Base-by-base conservation (phyloP, 2,329 filamentous ascomycete genomes). In the Colletotrichum karsti region DNA sequence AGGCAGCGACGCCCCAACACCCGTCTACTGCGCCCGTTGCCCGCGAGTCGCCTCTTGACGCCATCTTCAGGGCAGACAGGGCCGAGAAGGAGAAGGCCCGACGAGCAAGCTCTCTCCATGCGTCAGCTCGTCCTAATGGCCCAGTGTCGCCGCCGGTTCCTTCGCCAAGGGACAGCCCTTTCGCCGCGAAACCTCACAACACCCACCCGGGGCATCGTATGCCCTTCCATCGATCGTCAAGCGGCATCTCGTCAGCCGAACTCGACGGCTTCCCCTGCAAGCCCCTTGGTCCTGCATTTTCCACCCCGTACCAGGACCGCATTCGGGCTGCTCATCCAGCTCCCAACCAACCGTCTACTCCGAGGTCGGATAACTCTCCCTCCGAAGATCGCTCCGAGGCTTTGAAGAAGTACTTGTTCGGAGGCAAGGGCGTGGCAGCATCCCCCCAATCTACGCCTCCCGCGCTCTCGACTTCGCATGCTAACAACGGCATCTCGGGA, bases 1-100 rank as follows among this genome's bases (percentile, higher is more conserved):
- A 86, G 74, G 85, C 86, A 42, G 80, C 81, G 2, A 84, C 84
- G 6, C 79, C 83, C 73, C 80, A 75, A 73, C 78, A 75, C 71
- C 80, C 73, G 67, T 78, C 62, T 69, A 59, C 60, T 75, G 72
- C 74, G 65, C 72, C 73, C 60, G 64, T 72, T 58, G 63, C 77
- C 59, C 71, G 90, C 67, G 88, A 93, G 69, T 97, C 94, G 10
- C 94, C 95, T 1, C 84, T 98, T 5, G 95, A 98, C 74, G 87
- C 97, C 70, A 91, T 98, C 76, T 98, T 98, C 83, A 91, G 92
- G 69, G 94, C 94, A 35, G 93, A 97, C 73, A 89, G 92, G 55
- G 91, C 93, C 69, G 93, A 96, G 78, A 92, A 90, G 75, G 90
- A 90, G 59, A 85, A 86, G 67, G 86, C 85, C 50, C 84, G 84